A percentile compares a stretch with the other conserved stretches of the same genome.
phyloP scores from a whole-genome alignment of 2,329 filamentous ascomycete genomes.

The Sporothrix inflata region DNA sequence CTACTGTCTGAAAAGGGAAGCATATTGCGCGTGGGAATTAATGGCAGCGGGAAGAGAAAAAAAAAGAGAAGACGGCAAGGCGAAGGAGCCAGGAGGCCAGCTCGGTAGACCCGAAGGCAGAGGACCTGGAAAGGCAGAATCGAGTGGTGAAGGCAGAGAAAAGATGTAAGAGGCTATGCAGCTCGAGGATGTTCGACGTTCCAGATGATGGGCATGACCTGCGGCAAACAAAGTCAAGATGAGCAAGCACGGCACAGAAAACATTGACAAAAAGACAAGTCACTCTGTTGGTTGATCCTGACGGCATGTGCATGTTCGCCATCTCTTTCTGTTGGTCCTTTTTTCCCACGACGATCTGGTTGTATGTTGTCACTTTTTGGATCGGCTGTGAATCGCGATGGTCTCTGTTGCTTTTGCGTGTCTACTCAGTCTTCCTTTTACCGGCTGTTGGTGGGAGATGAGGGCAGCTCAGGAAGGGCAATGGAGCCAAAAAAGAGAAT shows the following conservation, averaged over 20 bases:
- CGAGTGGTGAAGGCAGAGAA: background rate
- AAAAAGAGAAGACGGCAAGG: background rate
- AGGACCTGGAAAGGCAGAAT: background rate
- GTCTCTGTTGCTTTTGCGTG: background rate
- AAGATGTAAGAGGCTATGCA: background rate
- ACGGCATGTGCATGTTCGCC: background rate
- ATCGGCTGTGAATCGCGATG: constrained; percentile 16
- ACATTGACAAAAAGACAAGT: background rate
- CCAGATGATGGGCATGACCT: background rate
- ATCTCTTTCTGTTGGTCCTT: background rate
- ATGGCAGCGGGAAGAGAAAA: background rate
- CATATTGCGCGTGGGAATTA: constrained; percentile 8
- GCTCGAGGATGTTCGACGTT: background rate
- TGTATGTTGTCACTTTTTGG: constrained; percentile 9
- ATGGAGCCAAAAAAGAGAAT: background rate
- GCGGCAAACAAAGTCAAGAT: background rate
- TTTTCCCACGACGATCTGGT: background rate
- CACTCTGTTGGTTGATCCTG: background rate
- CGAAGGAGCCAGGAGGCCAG: background rate
- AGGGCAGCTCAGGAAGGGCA: too few relatives aligned
- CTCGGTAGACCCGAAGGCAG: background rate
- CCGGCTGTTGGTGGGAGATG: background rate
- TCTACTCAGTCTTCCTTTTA: background rate
- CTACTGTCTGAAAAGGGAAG: background rate
- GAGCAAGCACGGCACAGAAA: background rate